Base-by-base conservation (phyloP, 371 early-diverging fungal genomes). In the Apophysomyces sp. region DNA sequence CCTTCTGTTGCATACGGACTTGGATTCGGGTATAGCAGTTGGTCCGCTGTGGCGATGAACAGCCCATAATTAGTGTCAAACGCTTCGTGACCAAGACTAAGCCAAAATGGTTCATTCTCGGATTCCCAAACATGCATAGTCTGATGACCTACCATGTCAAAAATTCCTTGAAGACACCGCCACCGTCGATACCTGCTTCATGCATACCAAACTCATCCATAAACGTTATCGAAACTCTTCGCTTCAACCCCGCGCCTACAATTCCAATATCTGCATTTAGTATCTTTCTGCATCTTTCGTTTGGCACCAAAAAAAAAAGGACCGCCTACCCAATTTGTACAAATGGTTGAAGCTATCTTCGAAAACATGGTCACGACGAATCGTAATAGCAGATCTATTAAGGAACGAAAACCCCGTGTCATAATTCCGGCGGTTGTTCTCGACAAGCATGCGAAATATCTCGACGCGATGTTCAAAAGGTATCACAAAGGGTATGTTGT, bases 101-200 rank as follows among this genome's bases (percentile, higher is more conserved):
- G 40, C 12, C 29, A 52, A 61, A 32, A 44, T 28, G 32, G 16
- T 11, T 26, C 21, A n/a, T 28, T 49, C 44, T 24, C 8, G 28
- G 16, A 7, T 53, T 40, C 31, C 16, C n/a, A 12, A 27, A 29
- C 26, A n/a, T 13, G 11, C 26, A 32, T 40, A 27, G 29, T 62
- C 54, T 26, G 21, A 29, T 63, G 7, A 75, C 83, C 62, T 80
- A 85, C 78, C 77, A 70, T 4, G 92, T 93, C 58, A 95, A 70
- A 66, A 95, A 95, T 61, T 89, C 89, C 51, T 89, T 89, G 61
- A 89, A 89, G 0, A 89, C 86, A 18, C 88, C 95, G 16, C 96
- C 96, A 55, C 96, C 97, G 72, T 97, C 98, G 61, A 97, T 91
- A 2, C 98, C 98, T 12, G 93, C 94, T 72, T 98, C 98, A 16